These are phyloP conservation scores for Trypanosoma lewisi DNA, from an alignment of 208 protist genomes.

Conservation along the genomic window DNA sequence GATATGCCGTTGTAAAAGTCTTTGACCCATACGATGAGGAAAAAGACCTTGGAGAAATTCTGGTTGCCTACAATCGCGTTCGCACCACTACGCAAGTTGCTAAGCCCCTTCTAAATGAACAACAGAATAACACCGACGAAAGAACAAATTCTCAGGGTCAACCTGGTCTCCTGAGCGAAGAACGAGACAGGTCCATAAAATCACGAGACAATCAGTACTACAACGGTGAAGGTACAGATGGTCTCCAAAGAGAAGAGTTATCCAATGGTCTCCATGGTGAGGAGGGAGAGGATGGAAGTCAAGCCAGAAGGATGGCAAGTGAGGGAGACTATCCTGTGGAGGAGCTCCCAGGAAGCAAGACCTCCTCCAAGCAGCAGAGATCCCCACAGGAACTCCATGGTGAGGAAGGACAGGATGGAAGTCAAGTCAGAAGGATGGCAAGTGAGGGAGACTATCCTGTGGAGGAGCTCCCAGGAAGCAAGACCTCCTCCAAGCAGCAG, in stretches of 20 bases:
- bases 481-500: not conserved
- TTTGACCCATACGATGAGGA: slow-evolving; percentile 43
- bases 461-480: not conserved
- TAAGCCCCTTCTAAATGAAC: not conserved
- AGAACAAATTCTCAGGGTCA: not conserved
- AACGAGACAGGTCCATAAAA: not conserved
- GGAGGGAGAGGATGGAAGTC: too few relatives aligned
- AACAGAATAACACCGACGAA: not conserved
- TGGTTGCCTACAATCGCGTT: slow-evolving; percentile 78
- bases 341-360: too few relatives aligned
- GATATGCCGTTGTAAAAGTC: slow-evolving; percentile 58
- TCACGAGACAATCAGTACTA: not conserved
- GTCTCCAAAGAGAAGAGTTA: too few relatives aligned
- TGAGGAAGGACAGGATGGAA: too few relatives aligned
- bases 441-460: not conserved
- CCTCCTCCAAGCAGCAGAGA: too few relatives aligned
- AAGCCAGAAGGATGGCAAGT: too few relatives aligned
- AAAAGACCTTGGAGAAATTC: slow-evolving; percentile 55
- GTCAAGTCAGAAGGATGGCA: not conserved
- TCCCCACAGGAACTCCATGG: too few relatives aligned
- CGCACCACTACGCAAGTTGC: slow-evolving; percentile 22
- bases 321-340: too few relatives aligned
- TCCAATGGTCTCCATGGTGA: too few relatives aligned
- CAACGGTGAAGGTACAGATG: not conserved
- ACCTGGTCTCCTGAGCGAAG: not conserved